Evolutionary conservation across 495 filamentous ascomycete species (phyloP).

Genomic region (Trichoderma virens): DNA sequence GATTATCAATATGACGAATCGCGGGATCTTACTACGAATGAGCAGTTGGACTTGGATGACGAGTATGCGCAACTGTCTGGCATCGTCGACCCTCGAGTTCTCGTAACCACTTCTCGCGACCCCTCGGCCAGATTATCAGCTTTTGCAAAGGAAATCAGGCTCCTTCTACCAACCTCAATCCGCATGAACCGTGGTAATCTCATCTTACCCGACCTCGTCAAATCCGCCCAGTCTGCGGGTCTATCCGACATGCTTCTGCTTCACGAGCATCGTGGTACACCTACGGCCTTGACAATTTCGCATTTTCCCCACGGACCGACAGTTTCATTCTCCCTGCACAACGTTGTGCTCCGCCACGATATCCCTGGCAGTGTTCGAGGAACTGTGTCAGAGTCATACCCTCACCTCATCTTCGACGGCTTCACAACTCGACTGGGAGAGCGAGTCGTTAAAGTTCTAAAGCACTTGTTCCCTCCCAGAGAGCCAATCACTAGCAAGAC

Average conservation of each 20-base stretch:
- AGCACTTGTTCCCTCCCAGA: constrained; percentile 90
- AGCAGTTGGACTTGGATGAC: constrained; percentile 78
- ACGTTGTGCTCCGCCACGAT: constrained; percentile 88
- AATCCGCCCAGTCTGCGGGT: constrained; percentile 66
- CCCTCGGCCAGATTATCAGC: constrained; percentile 75
- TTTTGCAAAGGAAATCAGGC: constrained; percentile 92
- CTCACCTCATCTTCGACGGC: constrained; percentile 91
- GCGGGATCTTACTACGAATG: constrained; percentile 50
- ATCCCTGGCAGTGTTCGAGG: constrained; percentile 81
- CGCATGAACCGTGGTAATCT: constrained; percentile 87
- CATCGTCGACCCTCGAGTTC: constrained; percentile 68
- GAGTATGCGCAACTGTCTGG: constrained; percentile 85
- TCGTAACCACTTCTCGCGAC: constrained; percentile 88
- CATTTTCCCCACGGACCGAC: constrained; percentile 95
- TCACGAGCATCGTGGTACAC: constrained; percentile 89
- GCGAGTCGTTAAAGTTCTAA: constrained; percentile 81
- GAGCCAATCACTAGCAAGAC: constrained; percentile 55
- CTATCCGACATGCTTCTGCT: constrained; percentile 81
- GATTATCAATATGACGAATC: constrained; percentile 95
- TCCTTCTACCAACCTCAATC: constrained; percentile 85
- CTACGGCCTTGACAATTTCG: constrained; percentile 81
- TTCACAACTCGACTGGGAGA: constrained; percentile 78
- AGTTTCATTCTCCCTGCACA: constrained; percentile 83
- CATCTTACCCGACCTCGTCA: constrained; percentile 75
- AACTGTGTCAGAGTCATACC: constrained; percentile 90